A percentile compares a stretch with the other conserved stretches of the same genome.
Evolutionary conservation across 2,329 filamentous ascomycete genomes (phyloP).

Genomic region (Pestalotiopsis sp.): DNA sequence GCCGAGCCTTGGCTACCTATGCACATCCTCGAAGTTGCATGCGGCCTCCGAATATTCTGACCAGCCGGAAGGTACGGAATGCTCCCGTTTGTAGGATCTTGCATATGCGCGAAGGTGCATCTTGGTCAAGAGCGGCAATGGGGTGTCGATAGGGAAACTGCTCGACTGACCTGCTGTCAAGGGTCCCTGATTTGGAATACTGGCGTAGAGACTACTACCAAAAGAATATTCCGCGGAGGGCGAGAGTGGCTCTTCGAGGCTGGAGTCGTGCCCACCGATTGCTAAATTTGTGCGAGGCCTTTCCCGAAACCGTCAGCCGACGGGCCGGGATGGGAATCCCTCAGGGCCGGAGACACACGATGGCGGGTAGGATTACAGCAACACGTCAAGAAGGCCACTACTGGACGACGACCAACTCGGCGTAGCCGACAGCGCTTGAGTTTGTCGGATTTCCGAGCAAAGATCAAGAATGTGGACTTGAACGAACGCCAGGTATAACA

Average conservation of each 20-base stretch:
- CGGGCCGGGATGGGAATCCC: neutral
- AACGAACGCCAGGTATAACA: neutral
- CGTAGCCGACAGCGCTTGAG: neutral
- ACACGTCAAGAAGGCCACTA: neutral
- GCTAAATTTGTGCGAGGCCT: neutral
- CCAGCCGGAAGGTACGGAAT: neutral
- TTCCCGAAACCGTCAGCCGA: neutral
- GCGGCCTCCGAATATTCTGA: neutral
- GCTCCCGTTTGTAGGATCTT: neutral
- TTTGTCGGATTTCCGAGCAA: neutral
- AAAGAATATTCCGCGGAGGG: neutral
- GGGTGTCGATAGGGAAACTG: neutral
- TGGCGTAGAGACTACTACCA: neutral
- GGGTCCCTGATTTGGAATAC: rapidly evolving
- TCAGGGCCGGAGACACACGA: neutral
- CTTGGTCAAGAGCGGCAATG: neutral
- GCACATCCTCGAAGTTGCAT: neutral
- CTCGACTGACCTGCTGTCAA: neutral
- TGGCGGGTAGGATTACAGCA: neutral
- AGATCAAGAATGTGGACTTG: neutral
- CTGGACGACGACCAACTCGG: neutral
- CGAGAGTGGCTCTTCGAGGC: neutral
- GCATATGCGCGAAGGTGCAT: neutral
- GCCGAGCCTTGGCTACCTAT: neutral
- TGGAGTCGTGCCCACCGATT: neutral